Evolutionary conservation across 2,329 filamentous ascomycete genomes (phyloP).

Genomic region (Hypocrella siamensis): DNA sequence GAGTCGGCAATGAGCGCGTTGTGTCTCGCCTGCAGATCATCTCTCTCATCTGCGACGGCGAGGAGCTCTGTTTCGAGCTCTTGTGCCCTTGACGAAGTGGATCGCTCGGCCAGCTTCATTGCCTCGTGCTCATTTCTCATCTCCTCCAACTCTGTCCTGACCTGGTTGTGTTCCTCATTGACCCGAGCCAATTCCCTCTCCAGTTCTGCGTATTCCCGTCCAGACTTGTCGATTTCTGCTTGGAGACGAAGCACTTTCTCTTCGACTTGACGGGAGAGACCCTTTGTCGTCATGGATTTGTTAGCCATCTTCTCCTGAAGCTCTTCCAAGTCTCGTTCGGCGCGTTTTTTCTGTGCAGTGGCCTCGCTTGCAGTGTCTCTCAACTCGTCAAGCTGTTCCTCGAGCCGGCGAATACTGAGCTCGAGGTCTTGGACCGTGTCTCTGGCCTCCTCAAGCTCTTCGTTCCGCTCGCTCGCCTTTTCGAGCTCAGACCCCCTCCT

Average conservation of each 20-base stretch:
- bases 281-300: slow-evolving; percentile 63
- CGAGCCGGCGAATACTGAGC: slow-evolving; percentile 33
- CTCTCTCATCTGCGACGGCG: slow-evolving; percentile 47
- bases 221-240: slow-evolving; percentile 41
- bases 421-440: slow-evolving; percentile 45
- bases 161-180: slow-evolving; percentile 27
- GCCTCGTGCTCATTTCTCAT: slow-evolving; percentile 17
- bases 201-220: slow-evolving; percentile 31
- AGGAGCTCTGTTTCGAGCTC: slow-evolving; percentile 44
- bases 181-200: slow-evolving; percentile 33
- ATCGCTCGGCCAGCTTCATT: slow-evolving; percentile 12
- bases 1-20: slow-evolving; percentile 53
- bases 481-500: slow-evolving; percentile 38
- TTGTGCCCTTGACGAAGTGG: slow-evolving; percentile 34
- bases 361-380: slow-evolving; percentile 40
- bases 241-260: slow-evolving; percentile 54
- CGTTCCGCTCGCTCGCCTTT: slow-evolving; percentile 32
- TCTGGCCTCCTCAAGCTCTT: slow-evolving; percentile 38
- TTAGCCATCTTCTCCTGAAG: slow-evolving; percentile 65
- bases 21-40: slow-evolving; percentile 52
- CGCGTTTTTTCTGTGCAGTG: slow-evolving; percentile 35
- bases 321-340: slow-evolving; percentile 44
- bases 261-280: slow-evolving; percentile 58
- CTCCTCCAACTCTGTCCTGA: slow-evolving; percentile 28
- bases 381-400: slow-evolving; percentile 37